Percentiles rank a stretch among this genome's conserved stretches.
Evolutionary conservation across 139 green algal species (phyloP).

Genomic region (Chlorella sp.): DNA sequence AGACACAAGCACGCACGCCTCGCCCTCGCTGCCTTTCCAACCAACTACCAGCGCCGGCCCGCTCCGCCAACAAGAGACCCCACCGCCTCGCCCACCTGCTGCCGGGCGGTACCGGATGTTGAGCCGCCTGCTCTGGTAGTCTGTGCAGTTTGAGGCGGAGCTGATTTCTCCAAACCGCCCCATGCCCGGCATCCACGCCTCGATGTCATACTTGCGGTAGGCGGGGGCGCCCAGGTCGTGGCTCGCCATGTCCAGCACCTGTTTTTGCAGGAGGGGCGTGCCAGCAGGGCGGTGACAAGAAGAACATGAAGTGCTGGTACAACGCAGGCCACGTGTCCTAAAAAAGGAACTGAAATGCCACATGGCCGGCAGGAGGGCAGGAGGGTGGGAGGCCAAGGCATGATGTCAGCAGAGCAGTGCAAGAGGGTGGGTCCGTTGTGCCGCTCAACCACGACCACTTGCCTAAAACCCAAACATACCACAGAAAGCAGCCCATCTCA

Average conservation of each 20-base stretch:
- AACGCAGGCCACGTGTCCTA: no score
- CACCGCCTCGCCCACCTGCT: slow-evolving; percentile 22
- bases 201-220: slow-evolving; percentile 97
- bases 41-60: neutral
- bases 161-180: slow-evolving; percentile 95
- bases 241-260: slow-evolving; percentile 96
- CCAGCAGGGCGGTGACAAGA: no score
- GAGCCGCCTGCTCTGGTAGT: slow-evolving; percentile 96
- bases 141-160: slow-evolving; percentile 98
- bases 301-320: no score
- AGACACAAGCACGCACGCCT: neutral
- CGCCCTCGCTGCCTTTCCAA: neutral
- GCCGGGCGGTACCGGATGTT: slow-evolving; percentile 75
- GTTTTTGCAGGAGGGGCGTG: neutral
- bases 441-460: no score
- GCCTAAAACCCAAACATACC: no score
- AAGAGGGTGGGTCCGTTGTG: no score
- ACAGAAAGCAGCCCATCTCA: no score
- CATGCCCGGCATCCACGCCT: slow-evolving; percentile 99
- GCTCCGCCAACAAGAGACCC: neutral
- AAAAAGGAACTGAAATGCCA: no score
- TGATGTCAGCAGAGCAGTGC: no score
- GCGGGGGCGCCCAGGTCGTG: slow-evolving; percentile 96
- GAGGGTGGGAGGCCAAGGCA: no score
- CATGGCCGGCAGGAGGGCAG: no score